Evolutionary conservation across 2,329 filamentous ascomycete species (phyloP).

Genomic region (Arthrinium puccinioides): DNA sequence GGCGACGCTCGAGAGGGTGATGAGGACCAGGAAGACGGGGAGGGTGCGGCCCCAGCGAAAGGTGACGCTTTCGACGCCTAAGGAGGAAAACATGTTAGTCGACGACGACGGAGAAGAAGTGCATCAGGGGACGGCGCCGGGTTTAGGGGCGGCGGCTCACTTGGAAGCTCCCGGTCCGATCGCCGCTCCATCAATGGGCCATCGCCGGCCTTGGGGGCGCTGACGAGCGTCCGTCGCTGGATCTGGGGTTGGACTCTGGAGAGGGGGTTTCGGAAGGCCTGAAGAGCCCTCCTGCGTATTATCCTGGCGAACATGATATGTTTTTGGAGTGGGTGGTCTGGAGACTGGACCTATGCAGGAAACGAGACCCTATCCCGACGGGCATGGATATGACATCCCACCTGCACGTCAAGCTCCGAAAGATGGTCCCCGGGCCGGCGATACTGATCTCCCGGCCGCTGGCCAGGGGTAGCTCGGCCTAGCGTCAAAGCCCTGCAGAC

Average conservation of each 20-base stretch:
- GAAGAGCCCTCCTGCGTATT: slow-evolving; percentile 1
- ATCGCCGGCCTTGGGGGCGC: slow-evolving; percentile 51
- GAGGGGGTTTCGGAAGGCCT: slow-evolving; percentile 1
- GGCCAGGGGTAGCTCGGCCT: slow-evolving; percentile 1
- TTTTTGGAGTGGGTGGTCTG: background rate
- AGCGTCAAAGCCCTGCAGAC: background rate
- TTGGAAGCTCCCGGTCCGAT: slow-evolving; percentile 59
- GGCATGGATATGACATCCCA: too few relatives aligned
- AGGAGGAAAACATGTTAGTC: background rate
- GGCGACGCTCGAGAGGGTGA: slow-evolving; percentile 65
- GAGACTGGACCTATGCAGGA: background rate
- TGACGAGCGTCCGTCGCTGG: slow-evolving; percentile 38
- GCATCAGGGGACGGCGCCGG: too few relatives aligned
- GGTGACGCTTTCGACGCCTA: slow-evolving; percentile 34
- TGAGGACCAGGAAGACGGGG: slow-evolving; percentile 70
- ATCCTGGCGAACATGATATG: background rate
- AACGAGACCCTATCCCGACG: too few relatives aligned
- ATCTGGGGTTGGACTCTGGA: slow-evolving; percentile 10
- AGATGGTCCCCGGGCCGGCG: slow-evolving; percentile 4
- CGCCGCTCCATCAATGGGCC: slow-evolving; percentile 59
- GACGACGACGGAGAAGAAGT: too few relatives aligned
- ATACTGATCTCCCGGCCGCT: slow-evolving; percentile 6
- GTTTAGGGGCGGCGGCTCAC: too few relatives aligned
- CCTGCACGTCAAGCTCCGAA: background rate
- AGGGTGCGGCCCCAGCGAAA: slow-evolving; percentile 66